phyloP scores from a whole-genome alignment of 208 protist genomes.

The Trypanosoma melophagium region DNA sequence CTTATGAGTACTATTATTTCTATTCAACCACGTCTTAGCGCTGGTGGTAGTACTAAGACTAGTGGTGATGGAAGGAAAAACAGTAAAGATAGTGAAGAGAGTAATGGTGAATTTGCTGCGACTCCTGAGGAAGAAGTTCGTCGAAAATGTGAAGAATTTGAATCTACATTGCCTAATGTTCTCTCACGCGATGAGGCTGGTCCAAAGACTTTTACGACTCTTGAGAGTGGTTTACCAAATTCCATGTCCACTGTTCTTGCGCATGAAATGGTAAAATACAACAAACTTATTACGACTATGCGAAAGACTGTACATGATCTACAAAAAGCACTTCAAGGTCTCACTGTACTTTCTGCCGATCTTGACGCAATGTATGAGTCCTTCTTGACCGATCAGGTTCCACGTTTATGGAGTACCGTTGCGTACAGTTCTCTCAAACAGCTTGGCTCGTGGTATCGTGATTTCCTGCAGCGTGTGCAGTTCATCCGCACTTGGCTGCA shows the following conservation, averaged over 20 bases:
- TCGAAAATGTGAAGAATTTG: constrained; percentile 91
- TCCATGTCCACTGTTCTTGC: constrained; percentile 95
- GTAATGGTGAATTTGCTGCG: constrained; percentile 13
- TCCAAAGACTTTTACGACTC: constrained; percentile 85
- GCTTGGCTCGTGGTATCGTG: constrained; percentile 95
- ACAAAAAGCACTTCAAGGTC: constrained; percentile 94
- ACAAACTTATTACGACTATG: constrained; percentile 93
- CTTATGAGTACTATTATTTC: constrained; percentile 90
- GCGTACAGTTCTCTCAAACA: constrained; percentile 97
- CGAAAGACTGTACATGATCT: constrained; percentile 87
- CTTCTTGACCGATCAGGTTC: constrained; percentile 96
- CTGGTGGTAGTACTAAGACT: constrained; percentile 27
- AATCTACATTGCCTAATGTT: constrained; percentile 60
- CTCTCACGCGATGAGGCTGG: constrained; percentile 85
- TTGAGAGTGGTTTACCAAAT: constrained; percentile 91
- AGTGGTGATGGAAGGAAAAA: not conserved
- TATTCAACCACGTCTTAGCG: constrained; percentile 88
- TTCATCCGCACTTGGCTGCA: constrained; percentile 95
- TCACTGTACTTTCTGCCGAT: constrained; percentile 96
- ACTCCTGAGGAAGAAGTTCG: constrained; percentile 92
- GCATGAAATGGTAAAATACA: constrained; percentile 97
- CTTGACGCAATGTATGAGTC: constrained; percentile 95
- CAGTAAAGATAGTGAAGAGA: not conserved
- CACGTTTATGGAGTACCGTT: constrained; percentile 88
- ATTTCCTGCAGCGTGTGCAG: constrained; percentile 90